Base-by-base conservation (phyloP, 2,329 filamentous ascomycete species). In the Ceratocystis cacaofunesta region DNA sequence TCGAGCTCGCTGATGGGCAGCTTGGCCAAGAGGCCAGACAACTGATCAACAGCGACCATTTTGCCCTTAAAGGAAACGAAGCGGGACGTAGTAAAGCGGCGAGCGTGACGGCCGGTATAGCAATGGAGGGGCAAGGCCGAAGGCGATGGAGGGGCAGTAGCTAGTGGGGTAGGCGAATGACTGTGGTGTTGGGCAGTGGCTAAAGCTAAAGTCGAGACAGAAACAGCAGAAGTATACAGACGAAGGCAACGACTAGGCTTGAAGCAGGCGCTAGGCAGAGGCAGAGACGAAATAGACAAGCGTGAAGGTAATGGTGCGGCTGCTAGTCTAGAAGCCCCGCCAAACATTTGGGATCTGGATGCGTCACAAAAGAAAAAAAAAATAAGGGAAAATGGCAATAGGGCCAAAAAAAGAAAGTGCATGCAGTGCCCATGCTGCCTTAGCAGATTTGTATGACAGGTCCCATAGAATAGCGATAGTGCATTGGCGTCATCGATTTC, bases 1-100 rank as follows among this genome's bases (percentile, higher is more conserved):
- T 73, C 69, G 68, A 75, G 70, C 63, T 73, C 72, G 62, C 72
- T 71, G 63, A 77, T 71, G 66, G 71, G 67, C 63, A 77, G 71
- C 69, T 73, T 73, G 64, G 72, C 71, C 69, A 76, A 72, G 67
- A 68, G 61, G 41, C 48, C 61, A 8, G 66, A 65, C 32, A 68
- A 55, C 46, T 65, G 43, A 25, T 65, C 61, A 57, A 66, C 66
- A 22, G 63, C 63, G 28, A 67, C 66, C 66, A 67, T 67, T 52
- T 65, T 65, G 8, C 44, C 44, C 43, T 63, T 22, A 19, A 57
- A 44, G 25, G 46, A 50, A 50, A 62, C 7, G 10, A 10, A 22
- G 41, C 25, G 32, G 10, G 66, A 32, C 3, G 36, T 10, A n/a
- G 60, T 58, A 5, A 63, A 58, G n/a, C 25, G 22, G 61, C 61